phyloP scores from a whole-genome alignment of 768 basidiomycete species.

The Chalciporus chontae region DNA sequence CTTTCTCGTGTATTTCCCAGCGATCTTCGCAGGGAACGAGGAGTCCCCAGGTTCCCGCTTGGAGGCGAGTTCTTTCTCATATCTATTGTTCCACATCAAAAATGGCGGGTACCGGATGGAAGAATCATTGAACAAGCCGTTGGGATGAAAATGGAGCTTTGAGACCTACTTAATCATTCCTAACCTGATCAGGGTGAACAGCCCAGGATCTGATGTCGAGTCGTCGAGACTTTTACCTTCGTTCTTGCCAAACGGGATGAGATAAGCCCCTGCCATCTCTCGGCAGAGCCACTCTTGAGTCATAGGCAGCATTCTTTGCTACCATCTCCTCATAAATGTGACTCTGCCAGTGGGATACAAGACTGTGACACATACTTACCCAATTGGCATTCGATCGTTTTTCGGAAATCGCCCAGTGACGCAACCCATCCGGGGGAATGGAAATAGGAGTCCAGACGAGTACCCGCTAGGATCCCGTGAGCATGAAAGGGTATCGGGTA shows the following conservation, averaged over 20 bases:
- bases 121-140: not conserved
- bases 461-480: slow-evolving; percentile 5
- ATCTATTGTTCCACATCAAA: not conserved
- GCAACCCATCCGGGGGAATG: not conserved
- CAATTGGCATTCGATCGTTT: not conserved
- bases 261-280: not conserved
- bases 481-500: slow-evolving; percentile 16
- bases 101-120: not conserved
- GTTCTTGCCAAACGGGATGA: not conserved
- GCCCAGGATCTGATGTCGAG: slow-evolving; percentile 9
- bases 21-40: not conserved
- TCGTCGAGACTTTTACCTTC: slow-evolving; percentile 1
- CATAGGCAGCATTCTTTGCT: slow-evolving; percentile 1
- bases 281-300: not conserved
- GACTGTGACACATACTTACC: slow-evolving; percentile 8
- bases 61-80: slow-evolving; percentile 14
- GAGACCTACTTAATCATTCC: slow-evolving; percentile 8
- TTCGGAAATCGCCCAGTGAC: slow-evolving; percentile 13
- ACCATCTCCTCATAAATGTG: slow-evolving; percentile 2
- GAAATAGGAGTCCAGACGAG: slow-evolving; percentile 22
- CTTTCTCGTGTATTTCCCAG: not conserved
- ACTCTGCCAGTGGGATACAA: not conserved
- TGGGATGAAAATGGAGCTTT: not conserved
- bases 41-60: slow-evolving; percentile 8
- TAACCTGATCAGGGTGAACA: not conserved